Base-by-base conservation (phyloP, 2,329 filamentous ascomycete species). In the Pseudogymnoascus sp. region DNA sequence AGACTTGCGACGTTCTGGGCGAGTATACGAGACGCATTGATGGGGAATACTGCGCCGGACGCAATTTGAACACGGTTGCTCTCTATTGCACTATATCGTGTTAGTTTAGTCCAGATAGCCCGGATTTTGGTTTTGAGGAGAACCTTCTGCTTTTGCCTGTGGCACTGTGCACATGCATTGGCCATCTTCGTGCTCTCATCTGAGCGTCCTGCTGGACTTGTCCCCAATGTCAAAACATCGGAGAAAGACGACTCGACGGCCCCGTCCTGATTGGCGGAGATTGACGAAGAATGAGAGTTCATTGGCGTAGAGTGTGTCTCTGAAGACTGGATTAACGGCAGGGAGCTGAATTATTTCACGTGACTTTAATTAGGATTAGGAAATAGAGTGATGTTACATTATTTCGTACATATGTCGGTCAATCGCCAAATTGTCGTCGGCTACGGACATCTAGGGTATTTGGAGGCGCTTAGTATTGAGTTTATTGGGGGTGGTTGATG, bases 121-220 rank as follows among this genome's bases (percentile, higher is more conserved):
- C 12, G 13, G 25, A 15, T 39, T 33, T 29, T 29, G 12, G 21
- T 21, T 48, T 33, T 38, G 17, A 39, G 13, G 27, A 39, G 6
- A 51, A 61, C 61, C 55, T 60, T 62, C 25, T 61, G 62, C 21
- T 63, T 63, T 35, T 61, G 62, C 39, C 59, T 21, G 25, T 61
- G 62, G 35, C 62, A 63, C 21, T 63, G 59, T 12, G 59, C 27
- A 42, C 62, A 63, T 25, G 55, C 62, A 38, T 60, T 63, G 3
- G 60, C 62, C 42, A 61, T 68, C 25, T 39, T 62, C n/a, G 9
- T 65, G 21, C 42, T 29, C 29, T 48, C 42, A 25, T 48, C 42
- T 15, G 42, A 48, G 42, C 42, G 12, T 27, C 21, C 42, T 48
- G 42, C 12, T 48, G 42, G 25, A 48, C 42, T 48, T 48, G 12